phyloP scores from a whole-genome alignment of 306 rosid genomes.

The Trifolium dubium region DNA sequence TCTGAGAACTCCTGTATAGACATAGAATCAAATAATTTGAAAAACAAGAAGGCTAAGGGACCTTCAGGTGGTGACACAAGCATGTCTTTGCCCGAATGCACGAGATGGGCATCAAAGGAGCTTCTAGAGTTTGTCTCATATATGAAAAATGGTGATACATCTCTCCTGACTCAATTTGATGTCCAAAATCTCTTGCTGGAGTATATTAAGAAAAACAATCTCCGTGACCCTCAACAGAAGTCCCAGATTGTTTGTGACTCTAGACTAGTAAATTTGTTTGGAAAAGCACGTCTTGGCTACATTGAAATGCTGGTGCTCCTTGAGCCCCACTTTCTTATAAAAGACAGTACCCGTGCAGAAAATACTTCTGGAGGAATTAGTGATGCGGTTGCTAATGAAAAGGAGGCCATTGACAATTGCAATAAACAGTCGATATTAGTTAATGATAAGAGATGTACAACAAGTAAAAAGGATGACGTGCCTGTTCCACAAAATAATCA shows the following conservation, averaged over 20 bases:
- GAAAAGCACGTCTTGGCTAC: conserved; percentile 71
- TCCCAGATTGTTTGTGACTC: conserved; percentile 78
- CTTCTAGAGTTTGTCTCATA: conserved; percentile 91
- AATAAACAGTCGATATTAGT: conserved; percentile 47
- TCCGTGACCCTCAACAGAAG: conserved; percentile 76
- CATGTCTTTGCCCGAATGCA: conserved; percentile 51
- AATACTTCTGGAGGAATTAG: conserved; percentile 47
- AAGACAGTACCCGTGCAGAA: conserved; percentile 51
- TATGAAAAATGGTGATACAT: conserved; percentile 79
- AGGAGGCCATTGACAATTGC: conserved; percentile 54
- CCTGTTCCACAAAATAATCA: conserved; percentile 49
- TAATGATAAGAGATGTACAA: conserved; percentile 63
- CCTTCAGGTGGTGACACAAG: conserved; percentile 48
- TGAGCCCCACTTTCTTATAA: conserved; percentile 69
- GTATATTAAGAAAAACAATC: conserved; percentile 74
- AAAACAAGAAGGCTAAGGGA: conserved; percentile 49
- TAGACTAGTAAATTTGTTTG: conserved; percentile 76
- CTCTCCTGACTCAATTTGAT: conserved; percentile 68
- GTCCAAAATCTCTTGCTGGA: conserved; percentile 74
- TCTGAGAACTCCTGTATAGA: conserved; percentile 62
- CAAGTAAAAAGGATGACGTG: conserved; percentile 53
- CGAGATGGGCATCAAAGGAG: conserved; percentile 85
- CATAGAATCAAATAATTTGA: conserved; percentile 54
- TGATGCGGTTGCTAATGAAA: conserved; percentile 53
- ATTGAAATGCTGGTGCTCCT: conserved; percentile 86